A percentile compares a stretch with the other conserved stretches of the same genome.
phyloP scores from a whole-genome alignment of 2,329 filamentous ascomycete genomes.

The Aaosphaeria arxii region DNA sequence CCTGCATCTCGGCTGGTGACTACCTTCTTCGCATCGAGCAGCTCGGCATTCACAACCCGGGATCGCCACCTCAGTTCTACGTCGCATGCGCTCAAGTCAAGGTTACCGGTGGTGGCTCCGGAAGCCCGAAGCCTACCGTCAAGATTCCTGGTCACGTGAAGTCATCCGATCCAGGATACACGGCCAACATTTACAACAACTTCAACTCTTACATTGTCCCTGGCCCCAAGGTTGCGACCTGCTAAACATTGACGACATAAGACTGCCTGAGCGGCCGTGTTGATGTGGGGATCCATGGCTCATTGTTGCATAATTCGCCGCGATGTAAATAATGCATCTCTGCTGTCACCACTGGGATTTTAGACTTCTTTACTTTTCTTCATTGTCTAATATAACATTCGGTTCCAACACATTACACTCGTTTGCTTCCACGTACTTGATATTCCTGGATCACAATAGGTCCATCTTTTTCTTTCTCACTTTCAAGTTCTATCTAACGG shows the following conservation, averaged over 20 bases:
- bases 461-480: no score
- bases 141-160: conserved; percentile 37
- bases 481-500: no score
- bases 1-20: conserved; percentile 41
- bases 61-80: conserved; percentile 28
- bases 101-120: conserved; percentile 38
- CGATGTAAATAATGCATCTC: neutral
- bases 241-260: conserved; percentile 14
- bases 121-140: conserved; percentile 16
- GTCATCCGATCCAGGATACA: conserved; percentile 33
- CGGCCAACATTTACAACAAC: conserved; percentile 38
- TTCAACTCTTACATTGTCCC: conserved; percentile 37
- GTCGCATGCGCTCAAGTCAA: conserved; percentile 47
- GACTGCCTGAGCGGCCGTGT: neutral
- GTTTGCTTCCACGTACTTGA: no score
- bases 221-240: conserved; percentile 35
- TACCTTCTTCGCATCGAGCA: conserved; percentile 49
- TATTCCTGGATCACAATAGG: no score
- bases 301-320: neutral
- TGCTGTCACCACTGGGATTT: no score
- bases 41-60: conserved; percentile 46
- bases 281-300: neutral
- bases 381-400: no score
- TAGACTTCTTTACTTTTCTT: no score
- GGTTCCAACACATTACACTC: no score